Percentiles rank a stretch among this genome's conserved stretches.
Evolutionary conservation across 352 stramenopile genomes (phyloP).

Genomic region (Peronospora belbahrii): DNA sequence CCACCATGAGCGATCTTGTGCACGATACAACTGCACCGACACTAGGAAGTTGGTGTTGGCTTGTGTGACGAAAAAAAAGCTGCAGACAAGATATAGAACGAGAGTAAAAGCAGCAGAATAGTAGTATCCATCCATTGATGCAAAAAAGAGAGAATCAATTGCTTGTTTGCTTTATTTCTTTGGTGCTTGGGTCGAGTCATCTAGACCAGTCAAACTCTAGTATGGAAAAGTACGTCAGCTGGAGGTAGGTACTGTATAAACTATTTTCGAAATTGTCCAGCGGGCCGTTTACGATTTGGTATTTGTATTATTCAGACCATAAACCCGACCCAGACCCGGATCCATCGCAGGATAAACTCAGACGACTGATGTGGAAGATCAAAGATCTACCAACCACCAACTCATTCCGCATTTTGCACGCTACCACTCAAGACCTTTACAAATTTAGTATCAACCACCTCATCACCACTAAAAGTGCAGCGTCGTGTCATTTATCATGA

Average conservation of each 20-base stretch:
- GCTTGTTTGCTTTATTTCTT: background rate
- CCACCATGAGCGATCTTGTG: no score
- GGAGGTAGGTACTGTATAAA: no score
- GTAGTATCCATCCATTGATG: no score
- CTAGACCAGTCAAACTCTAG: background rate
- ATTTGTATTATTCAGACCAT: slow-evolving; percentile 1
- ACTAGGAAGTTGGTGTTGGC: no score
- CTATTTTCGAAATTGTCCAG: slow-evolving; percentile 16
- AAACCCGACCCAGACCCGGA: slow-evolving; percentile 12
- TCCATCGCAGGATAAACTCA: slow-evolving; percentile 8
- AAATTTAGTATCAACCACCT: no score
- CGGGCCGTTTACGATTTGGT: background rate
- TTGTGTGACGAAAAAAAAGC: no score
- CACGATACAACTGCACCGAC: no score
- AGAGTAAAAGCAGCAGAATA: no score
- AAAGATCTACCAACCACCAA: slow-evolving; percentile 23
- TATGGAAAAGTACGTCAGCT: background rate
- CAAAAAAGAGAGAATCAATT: no score
- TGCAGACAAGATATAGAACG: no score
- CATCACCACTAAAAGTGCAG: background rate
- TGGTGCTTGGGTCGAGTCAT: slow-evolving; percentile 15
- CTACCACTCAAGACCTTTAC: background rate
- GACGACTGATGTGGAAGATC: slow-evolving; percentile 23
- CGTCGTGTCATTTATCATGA: background rate
- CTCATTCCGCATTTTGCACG: slow-evolving; percentile 40